Evolutionary conservation across 1,139 yeast genomes (phyloP).

Genomic region (Pichia sp.): DNA sequence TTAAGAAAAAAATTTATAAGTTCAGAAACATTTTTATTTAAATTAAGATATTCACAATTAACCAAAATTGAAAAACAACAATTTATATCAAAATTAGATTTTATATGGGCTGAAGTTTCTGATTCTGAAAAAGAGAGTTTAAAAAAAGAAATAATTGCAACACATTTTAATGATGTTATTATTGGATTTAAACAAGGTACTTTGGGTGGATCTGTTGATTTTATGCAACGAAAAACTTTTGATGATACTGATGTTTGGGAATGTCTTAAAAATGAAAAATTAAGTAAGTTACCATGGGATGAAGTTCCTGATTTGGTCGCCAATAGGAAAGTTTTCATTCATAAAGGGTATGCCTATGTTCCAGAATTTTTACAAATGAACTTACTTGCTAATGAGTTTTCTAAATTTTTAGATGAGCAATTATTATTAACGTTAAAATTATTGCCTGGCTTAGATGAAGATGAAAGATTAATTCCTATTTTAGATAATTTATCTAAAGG

Average conservation of each 20-base stretch:
- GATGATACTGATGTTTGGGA: conserved; percentile 15
- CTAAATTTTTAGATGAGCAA: conserved; percentile 45
- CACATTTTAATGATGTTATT: conserved; percentile 35
- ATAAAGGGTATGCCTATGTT: conserved; percentile 71
- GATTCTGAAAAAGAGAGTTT: conserved; percentile 53
- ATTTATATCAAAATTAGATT: conserved; percentile 55
- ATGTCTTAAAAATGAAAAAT: conserved; percentile 50
- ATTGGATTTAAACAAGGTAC: conserved; percentile 15
- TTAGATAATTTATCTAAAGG: conserved; percentile 73
- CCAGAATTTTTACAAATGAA: conserved; percentile 77
- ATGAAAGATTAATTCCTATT: conserved; percentile 80
- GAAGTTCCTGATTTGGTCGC: conserved; percentile 71
- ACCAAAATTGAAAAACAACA: conserved; percentile 65
- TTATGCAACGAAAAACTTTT: conserved; percentile 7
- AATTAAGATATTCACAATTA: conserved; percentile 59
- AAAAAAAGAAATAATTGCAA: conserved; percentile 47
- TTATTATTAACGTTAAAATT: conserved; percentile 68
- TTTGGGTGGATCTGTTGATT: conserved; percentile 5
- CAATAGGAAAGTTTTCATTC: conserved; percentile 58
- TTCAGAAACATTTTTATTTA: conserved; percentile 71
- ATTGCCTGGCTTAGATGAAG: conserved; percentile 84
- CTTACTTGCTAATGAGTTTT: conserved; percentile 57
- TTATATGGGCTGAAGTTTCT: conserved; percentile 67
- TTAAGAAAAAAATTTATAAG: conserved; percentile 70
- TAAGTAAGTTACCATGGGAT: conserved; percentile 82